phyloP scores from a whole-genome alignment of 1,139 yeast species.

The Taiozyma sp. region DNA sequence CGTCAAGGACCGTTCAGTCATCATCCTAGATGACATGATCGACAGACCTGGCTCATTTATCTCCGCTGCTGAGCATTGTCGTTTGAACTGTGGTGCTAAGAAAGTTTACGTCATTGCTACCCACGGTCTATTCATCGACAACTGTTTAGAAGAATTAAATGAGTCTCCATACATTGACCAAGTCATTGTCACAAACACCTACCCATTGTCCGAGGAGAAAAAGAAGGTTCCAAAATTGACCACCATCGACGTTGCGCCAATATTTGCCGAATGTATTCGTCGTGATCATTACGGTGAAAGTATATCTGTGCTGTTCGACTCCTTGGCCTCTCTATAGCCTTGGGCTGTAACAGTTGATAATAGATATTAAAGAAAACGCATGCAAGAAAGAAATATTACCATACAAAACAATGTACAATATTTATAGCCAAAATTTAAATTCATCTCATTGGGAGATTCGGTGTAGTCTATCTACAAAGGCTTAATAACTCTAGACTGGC shows the following conservation, averaged over 20 bases:
- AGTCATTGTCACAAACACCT: conserved; percentile 93
- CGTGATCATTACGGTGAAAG: conserved; percentile 98
- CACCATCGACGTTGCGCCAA: conserved; percentile 89
- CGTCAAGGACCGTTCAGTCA: conserved; percentile 86
- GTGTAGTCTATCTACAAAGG: no score
- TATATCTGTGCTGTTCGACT: conserved; percentile 86
- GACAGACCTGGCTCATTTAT: conserved; percentile 92
- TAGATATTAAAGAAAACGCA: neutral
- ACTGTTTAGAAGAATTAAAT: conserved; percentile 76
- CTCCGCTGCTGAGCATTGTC: conserved; percentile 96
- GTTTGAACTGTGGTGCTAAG: conserved; percentile 92
- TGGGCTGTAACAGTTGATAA: neutral
- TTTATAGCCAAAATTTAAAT: no score
- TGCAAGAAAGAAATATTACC: neutral
- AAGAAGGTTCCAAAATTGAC: conserved; percentile 61
- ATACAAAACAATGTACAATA: neutral
- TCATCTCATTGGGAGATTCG: no score
- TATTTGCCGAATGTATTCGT: conserved; percentile 96
- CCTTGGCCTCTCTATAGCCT: conserved; percentile 50
- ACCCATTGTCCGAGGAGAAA: conserved; percentile 69
- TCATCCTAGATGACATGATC: conserved; percentile 93
- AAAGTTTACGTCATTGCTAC: conserved; percentile 90
- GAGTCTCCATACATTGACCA: conserved; percentile 76
- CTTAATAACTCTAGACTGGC: no score
- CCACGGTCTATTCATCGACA: conserved; percentile 89